Conservation (phyloP, 352 stramenopile species). For the Pythium phragmiticola region DNA sequence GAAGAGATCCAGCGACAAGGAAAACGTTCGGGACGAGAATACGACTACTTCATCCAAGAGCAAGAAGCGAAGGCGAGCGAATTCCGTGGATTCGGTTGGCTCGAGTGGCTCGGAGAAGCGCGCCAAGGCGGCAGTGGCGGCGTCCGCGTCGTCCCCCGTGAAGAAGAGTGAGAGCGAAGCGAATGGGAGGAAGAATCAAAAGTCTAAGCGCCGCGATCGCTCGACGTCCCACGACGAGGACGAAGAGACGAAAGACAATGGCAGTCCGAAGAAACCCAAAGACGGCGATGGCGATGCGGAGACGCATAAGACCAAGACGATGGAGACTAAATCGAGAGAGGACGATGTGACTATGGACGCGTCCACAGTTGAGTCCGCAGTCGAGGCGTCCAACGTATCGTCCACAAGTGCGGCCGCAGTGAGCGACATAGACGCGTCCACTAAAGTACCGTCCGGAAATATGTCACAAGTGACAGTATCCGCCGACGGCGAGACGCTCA, state of each 20-base stretch:
- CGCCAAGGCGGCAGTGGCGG: background rate
- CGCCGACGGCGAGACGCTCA: background rate
- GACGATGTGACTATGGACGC: conserved; percentile 2
- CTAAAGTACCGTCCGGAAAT: background rate
- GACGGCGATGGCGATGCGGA: background rate
- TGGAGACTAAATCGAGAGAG: background rate
- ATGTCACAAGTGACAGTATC: conserved; percentile 5
- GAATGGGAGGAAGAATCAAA: conserved; percentile 9
- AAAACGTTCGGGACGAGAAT: conserved; percentile 13
- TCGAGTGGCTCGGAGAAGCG: conserved; percentile 25
- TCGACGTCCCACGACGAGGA: conserved; percentile 34
- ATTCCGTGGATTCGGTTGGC: conserved; percentile 17
- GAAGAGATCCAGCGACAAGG: conserved; percentile 16
- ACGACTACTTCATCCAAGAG: conserved; percentile 1
- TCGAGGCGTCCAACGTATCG: conserved; percentile 1
- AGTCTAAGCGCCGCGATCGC: conserved; percentile 22
- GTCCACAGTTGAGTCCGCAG: conserved; percentile 8
- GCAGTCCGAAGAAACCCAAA: background rate
- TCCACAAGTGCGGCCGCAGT: background rate
- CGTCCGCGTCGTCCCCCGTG: background rate
- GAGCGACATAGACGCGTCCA: background rate
- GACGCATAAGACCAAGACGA: background rate
- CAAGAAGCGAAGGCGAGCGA: conserved; percentile 25
- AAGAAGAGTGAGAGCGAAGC: conserved; percentile 18
- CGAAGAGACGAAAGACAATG: conserved; percentile 27